These are phyloP conservation scores for Ogataea methylovora DNA, from an alignment of 805 yeast species.

Conservation along the genomic window DNA sequence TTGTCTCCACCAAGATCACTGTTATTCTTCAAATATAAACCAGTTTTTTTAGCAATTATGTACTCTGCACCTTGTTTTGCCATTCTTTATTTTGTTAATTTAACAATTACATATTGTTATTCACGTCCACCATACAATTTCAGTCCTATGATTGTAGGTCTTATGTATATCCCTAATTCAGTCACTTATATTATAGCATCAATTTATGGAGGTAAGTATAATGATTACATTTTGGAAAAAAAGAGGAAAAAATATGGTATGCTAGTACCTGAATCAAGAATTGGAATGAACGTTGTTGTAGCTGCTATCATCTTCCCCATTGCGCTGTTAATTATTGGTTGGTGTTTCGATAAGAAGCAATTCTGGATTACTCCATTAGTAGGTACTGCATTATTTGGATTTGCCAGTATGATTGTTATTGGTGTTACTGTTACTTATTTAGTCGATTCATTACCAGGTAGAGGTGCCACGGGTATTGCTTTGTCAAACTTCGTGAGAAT, in stretches of 20 bases:
- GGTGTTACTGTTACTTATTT: slow-evolving; percentile 76
- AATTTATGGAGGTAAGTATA: slow-evolving; percentile 76
- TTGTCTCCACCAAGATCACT: slow-evolving; percentile 58
- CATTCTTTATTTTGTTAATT: slow-evolving; percentile 63
- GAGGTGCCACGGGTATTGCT: slow-evolving; percentile 87
- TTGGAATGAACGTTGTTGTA: slow-evolving; percentile 63
- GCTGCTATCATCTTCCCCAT: slow-evolving; percentile 60
- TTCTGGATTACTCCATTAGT: slow-evolving; percentile 77
- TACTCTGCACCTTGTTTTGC: slow-evolving; percentile 71
- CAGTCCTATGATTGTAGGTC: slow-evolving; percentile 56
- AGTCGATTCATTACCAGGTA: slow-evolving; percentile 79
- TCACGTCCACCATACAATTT: slow-evolving; percentile 64
- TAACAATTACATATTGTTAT: slow-evolving; percentile 61
- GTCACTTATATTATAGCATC: slow-evolving; percentile 70
- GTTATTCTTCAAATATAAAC: slow-evolving; percentile 59
- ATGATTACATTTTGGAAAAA: slow-evolving; percentile 49
- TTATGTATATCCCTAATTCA: slow-evolving; percentile 78
- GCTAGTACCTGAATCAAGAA: slow-evolving; percentile 67
- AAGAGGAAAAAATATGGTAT: slow-evolving; percentile 54
- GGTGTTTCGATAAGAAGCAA: slow-evolving; percentile 62
- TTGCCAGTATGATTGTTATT: slow-evolving; percentile 76
- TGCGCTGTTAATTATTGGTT: slow-evolving; percentile 68
- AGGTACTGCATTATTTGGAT: slow-evolving; percentile 78
- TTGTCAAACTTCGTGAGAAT: slow-evolving; percentile 69
- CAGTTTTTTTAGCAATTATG: slow-evolving; percentile 56